Base-by-base conservation (phyloP, 768 basidiomycete genomes). In the Mycena sanguinolenta region DNA sequence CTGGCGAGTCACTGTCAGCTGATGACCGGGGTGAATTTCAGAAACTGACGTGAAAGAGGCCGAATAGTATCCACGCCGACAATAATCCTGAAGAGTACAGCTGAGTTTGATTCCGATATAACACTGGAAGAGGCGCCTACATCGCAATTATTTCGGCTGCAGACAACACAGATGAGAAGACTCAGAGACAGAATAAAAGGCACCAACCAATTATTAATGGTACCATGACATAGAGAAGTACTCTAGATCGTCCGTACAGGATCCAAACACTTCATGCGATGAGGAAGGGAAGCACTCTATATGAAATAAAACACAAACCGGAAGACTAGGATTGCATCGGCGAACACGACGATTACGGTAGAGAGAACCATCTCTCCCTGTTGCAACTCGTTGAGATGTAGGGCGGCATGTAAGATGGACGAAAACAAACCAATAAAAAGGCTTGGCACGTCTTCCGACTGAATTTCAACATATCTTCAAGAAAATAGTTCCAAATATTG, bases 61-160 rank as follows among this genome's bases (percentile, higher is more conserved):
- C 46, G 28, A 23, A 58, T 28, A 25, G 54, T 69, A 52, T 39
- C 53, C 4, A 58, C 12, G 27, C 62, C 62, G 14, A 69, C 34
- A 30, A 16, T 21, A 19, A 64, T 28, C 62, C 61, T 69, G 62
- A 4, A 27, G 36, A 38, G n/a, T 13, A 25, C 19, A 32, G 1
- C 10, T 44, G 19, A 58, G 23, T 27, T 39, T 34, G 38, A 44
- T 3, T 17, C 14, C 23, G 4, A 62, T 2, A 27, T 34, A 2
- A 27, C 28, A 23, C 25, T 13, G 1, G 34, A 2, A 5, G n/a
- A n/a, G 9, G 0, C 21, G 38, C 65, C 30, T 57, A 68, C 67
- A 62, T 62, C 5, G 54, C 28, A 50, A 62, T 30, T 42, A 62
- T 34, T 62, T 68, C 67, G 53, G 67, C 67, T 57, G 27, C 52